Base-by-base conservation (phyloP, 306 rosid species). In the Cicer judaicum region DNA sequence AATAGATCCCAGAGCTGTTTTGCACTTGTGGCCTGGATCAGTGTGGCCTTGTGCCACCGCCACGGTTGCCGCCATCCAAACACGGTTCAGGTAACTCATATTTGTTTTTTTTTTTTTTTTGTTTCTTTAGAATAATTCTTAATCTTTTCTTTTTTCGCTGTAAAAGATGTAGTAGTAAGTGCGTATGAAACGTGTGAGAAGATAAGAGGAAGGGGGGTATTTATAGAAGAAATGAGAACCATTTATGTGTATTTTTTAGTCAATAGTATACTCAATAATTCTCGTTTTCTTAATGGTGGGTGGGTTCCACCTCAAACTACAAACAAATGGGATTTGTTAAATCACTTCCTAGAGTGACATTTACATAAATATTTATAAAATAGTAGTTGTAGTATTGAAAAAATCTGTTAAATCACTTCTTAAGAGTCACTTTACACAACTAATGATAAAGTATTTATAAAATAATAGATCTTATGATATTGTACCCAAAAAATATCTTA, bases 41-140 rank as follows among this genome's bases (percentile, higher is more conserved):
- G 90, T 64, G 74, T 87, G 92, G 70, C 88, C 87, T 21, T 90
- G 92, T 0, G 82, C 94, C 48, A 84, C 91, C 1, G 88, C 94
- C 73, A 91, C 94, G 47, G 92, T 88, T 12, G 91, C 90, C 46
- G 92, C 96, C 89, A 90, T 82, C 87, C 93, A 86, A 13, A 87
- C 82, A 54, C 90, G 64, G 85, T 77, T 80, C 24, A 94, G 48
- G 62, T 82, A 86, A 80, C 87, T 86, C 97, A 89, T 91, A 0
- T 55, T 68, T 50, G 1, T n/a, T 3, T 0, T 19, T 38, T 12
- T 8, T 3, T 0, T 19, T 38, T 8, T 1, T 10, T 7, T 4
- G 1, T 8, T 44, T 42, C 4, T 9, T 5, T 13, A 14, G 12
- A 11, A 2, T 9, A 29, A 29, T 29, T 0, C 4, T 16, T 24